A percentile compares a stretch with the other conserved stretches of the same genome.
These are phyloP conservation scores for Exophiala dermatitidis DNA, from an alignment of 2,329 filamentous ascomycete species.

Conservation along the genomic window DNA sequence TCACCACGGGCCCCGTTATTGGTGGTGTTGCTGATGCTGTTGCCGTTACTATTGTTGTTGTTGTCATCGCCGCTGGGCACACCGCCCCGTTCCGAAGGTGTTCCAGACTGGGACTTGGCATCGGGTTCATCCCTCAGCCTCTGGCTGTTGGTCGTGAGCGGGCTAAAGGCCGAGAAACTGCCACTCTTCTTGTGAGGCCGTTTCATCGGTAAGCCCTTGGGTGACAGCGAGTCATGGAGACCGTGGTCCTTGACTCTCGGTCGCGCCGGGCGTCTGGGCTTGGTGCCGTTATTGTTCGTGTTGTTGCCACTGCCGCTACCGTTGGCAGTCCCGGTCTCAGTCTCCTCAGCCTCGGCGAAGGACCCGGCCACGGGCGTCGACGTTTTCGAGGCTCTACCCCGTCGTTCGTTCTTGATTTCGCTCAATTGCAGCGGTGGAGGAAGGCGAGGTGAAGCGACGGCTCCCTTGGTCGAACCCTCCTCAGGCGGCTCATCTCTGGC, in stretches of 20 bases:
- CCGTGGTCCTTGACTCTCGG: constrained; percentile 26
- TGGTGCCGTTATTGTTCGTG: constrained; percentile 3
- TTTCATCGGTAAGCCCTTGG: constrained; percentile 29
- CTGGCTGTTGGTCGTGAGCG: neutral
- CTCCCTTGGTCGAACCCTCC: constrained; percentile 7
- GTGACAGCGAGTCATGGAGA: constrained; percentile 26
- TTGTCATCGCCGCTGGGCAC: constrained; percentile 12
- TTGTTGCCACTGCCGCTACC: constrained; percentile 3
- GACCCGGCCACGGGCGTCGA: constrained; percentile 36
- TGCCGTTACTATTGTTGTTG: too few relatives aligned
- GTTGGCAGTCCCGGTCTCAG: constrained; percentile 13
- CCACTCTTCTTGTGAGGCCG: constrained; percentile 34
- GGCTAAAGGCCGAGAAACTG: constrained; percentile 24
- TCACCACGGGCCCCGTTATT: constrained; percentile 21
- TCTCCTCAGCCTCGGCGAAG: constrained; percentile 31
- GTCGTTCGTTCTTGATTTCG: constrained; percentile 13
- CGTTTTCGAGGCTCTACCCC: constrained; percentile 36
- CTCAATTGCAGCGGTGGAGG: constrained; percentile 26
- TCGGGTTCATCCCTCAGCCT: constrained; percentile 13
- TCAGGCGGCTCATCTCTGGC: constrained; percentile 13
- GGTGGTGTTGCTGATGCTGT: too few relatives aligned
- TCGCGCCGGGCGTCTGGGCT: constrained; percentile 22
- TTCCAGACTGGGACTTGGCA: constrained; percentile 4
- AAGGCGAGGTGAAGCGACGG: constrained; percentile 27
- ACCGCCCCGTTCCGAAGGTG: constrained; percentile 25